A percentile compares a stretch with the other conserved stretches of the same genome.
phyloP scores from a whole-genome alignment of 2,329 filamentous ascomycete genomes.

The Fusarium cyanostomum region DNA sequence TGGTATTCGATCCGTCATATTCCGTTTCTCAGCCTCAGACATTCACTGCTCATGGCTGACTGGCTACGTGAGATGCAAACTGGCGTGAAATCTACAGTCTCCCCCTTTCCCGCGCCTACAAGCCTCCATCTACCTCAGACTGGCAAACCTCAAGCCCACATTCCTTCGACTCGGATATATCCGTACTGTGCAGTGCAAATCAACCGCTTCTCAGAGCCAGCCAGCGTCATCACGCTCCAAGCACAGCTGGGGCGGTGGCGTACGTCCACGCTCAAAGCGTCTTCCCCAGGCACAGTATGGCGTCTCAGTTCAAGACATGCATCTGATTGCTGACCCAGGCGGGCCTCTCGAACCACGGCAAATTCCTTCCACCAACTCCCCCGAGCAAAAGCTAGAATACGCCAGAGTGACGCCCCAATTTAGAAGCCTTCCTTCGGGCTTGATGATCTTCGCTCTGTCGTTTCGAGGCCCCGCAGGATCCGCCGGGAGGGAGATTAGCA shows the following conservation, averaged over 20 bases:
- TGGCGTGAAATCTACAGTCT: too few species aligned
- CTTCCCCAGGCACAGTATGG: conserved; percentile 4
- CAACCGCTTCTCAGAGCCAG: not conserved
- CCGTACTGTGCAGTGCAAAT: not conserved
- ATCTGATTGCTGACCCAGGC: conserved; percentile 5
- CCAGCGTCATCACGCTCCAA: not conserved
- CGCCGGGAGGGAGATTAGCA: conserved; percentile 3
- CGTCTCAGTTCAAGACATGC: conserved; percentile 34
- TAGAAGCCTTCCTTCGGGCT: conserved; percentile 1
- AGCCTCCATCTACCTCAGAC: conserved; percentile 10
- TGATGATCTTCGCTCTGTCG: conserved; percentile 2
- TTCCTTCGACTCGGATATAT: not conserved
- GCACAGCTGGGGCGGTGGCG: not conserved
- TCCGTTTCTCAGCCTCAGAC: conserved; percentile 23
- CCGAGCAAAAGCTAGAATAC: not conserved
- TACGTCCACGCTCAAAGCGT: conserved; percentile 3
- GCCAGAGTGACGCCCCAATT: not conserved
- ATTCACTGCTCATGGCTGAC: not conserved
- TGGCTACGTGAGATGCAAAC: too few species aligned
- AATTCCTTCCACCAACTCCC: conserved; percentile 1
- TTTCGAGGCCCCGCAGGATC: conserved; percentile 2
- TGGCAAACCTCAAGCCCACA: conserved; percentile 12
- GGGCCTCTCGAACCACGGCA: not conserved
- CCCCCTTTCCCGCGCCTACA: not conserved
- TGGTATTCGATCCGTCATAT: not conserved